Conservation (phyloP, 306 rosid species). For the Castanea mollissima region DNA sequence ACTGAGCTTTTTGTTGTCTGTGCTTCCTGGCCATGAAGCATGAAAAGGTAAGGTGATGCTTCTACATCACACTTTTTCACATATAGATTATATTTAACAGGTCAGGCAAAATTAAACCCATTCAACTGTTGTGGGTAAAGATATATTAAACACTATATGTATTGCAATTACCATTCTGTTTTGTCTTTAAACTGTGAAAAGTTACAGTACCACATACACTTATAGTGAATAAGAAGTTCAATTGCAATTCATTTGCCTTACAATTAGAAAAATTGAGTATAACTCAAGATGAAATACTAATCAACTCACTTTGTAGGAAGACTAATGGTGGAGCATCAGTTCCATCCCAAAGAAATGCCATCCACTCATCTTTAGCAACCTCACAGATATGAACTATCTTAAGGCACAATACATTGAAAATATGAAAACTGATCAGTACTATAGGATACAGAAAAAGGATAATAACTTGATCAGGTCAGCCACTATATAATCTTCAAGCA, state of each 20-base stretch:
- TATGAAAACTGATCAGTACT: constrained; percentile 19
- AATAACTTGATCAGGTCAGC: constrained; percentile 11
- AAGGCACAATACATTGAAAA: constrained; percentile 15
- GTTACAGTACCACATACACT: background rate
- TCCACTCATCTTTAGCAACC: constrained; percentile 36
- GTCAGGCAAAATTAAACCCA: background rate
- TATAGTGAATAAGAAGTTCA: constrained; percentile 7
- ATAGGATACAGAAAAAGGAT: background rate
- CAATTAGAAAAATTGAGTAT: background rate
- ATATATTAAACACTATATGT: constrained; percentile 5
- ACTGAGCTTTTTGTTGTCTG: too few relatives aligned
- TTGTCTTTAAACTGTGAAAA: background rate
- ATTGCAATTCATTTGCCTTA: background rate
- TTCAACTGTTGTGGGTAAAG: background rate
- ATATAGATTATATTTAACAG: background rate
- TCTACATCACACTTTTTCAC: background rate
- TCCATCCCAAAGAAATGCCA: constrained; percentile 76
- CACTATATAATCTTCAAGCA: background rate
- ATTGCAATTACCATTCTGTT: constrained; percentile 1
- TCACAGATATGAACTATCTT: constrained; percentile 58
- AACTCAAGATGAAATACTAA: constrained; percentile 15
- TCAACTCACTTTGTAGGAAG: constrained; percentile 48
- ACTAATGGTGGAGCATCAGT: constrained; percentile 53
- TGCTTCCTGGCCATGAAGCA: background rate
- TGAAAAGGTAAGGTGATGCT: background rate